phyloP scores from a whole-genome alignment of 2,329 filamentous ascomycete genomes.

The Sporothrix phasma region DNA sequence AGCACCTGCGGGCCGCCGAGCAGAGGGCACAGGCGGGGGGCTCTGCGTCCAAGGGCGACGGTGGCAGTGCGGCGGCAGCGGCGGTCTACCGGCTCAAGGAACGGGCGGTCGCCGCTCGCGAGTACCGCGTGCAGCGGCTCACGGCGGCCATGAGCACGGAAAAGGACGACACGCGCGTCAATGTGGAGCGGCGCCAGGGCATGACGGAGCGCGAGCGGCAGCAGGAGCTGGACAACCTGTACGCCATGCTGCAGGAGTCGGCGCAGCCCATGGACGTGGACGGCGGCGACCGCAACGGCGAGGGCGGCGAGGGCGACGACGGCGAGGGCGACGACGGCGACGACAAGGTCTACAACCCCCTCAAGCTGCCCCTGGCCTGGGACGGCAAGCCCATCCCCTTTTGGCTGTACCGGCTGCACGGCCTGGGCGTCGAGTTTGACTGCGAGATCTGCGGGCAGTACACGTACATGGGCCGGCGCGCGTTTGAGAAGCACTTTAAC shows the following conservation, averaged over 20 bases:
- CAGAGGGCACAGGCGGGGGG: constrained; percentile 40
- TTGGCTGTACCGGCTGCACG: constrained; percentile 96
- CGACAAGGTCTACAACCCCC: constrained; percentile 89
- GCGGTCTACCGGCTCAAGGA: constrained; percentile 57
- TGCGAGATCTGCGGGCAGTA: constrained; percentile 79
- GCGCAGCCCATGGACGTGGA: constrained; percentile 29
- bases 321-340: constrained; percentile 52
- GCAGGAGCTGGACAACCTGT: constrained; percentile 83
- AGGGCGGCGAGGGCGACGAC: constrained; percentile 56
- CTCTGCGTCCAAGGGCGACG: constrained; percentile 23
- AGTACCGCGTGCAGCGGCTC: constrained; percentile 72
- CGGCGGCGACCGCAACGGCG: constrained; percentile 49
- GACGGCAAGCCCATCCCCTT: constrained; percentile 98
- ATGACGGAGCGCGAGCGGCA: constrained; percentile 96
- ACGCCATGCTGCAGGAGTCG: constrained; percentile 43
- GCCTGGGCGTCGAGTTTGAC: constrained; percentile 84
- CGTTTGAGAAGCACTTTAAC: constrained; percentile 98
- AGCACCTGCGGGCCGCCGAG: constrained; percentile 78
- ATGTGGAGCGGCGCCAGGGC: constrained; percentile 91
- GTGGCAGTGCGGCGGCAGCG: constrained; percentile 18
- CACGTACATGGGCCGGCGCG: constrained; percentile 50
- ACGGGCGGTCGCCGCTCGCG: constrained; percentile 78
- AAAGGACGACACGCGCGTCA: constrained; percentile 79
- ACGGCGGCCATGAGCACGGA: constrained; percentile 76
- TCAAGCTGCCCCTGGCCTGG: constrained; percentile 94